A percentile compares a stretch with the other conserved stretches of the same genome.
Conservation (phyloP, 2,329 filamentous ascomycete genomes). For the Fusarium staphyleae region DNA sequence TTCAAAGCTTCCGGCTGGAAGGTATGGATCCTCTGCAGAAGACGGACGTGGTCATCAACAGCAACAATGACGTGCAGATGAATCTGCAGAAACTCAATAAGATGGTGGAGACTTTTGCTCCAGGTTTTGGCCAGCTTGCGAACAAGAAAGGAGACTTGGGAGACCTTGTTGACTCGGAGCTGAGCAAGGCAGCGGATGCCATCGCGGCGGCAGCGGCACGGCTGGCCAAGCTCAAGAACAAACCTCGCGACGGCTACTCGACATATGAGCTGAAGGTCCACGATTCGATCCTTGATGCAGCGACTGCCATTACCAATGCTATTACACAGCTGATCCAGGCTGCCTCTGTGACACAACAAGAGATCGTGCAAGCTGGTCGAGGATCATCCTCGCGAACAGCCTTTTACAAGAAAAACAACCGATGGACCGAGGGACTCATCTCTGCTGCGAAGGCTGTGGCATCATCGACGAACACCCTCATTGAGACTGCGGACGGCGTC, state of each 20-base stretch:
- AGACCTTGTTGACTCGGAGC: conserved; percentile 89
- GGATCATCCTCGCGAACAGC: conserved; percentile 87
- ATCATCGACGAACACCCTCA: conserved; percentile 90
- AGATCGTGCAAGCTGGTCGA: conserved; percentile 93
- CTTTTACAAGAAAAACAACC: conserved; percentile 99
- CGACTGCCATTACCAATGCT: conserved; percentile 90
- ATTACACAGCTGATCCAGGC: conserved; percentile 96
- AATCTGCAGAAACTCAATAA: conserved; percentile 94
- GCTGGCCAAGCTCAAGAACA: conserved; percentile 90
- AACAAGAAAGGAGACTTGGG: conserved; percentile 85
- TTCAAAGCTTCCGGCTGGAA: conserved; percentile 93
- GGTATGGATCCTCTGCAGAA: conserved; percentile 90
- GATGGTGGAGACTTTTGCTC: conserved; percentile 88
- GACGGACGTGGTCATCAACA: conserved; percentile 96
- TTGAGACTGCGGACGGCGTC: conserved; percentile 97
- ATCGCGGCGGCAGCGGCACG: conserved; percentile 92
- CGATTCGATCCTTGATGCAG: conserved; percentile 92
- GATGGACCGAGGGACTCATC: conserved; percentile 98
- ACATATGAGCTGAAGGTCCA: conserved; percentile 97
- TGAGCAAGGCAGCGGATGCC: conserved; percentile 92
- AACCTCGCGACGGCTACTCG: conserved; percentile 93
- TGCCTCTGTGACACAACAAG: conserved; percentile 89
- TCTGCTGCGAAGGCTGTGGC: conserved; percentile 97
- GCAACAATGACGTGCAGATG: conserved; percentile 94
- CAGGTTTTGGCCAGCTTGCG: conserved; percentile 81